phyloP scores from a whole-genome alignment of 306 rosid species.

The Geum urbanum region DNA sequence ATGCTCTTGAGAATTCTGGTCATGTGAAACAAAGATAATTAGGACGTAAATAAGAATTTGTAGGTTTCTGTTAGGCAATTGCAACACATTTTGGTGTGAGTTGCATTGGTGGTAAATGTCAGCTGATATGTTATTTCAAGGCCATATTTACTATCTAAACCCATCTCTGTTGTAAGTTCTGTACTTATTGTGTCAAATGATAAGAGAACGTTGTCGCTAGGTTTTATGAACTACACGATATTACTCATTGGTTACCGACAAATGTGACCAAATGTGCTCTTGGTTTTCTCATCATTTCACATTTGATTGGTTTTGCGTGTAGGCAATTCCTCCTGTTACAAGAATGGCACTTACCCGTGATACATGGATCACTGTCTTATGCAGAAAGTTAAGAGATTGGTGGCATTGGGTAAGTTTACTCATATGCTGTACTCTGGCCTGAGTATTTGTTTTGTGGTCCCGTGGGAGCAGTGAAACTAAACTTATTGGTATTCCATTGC shows the following conservation, averaged over 20 bases:
- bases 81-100: not conserved
- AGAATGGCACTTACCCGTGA: constrained; percentile 97
- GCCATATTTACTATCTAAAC: not conserved
- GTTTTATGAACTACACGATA: not conserved
- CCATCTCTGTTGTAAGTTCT: not conserved
- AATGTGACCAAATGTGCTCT: not conserved
- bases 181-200: not conserved
- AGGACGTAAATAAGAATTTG: not conserved
- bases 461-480: no score
- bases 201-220: not conserved
- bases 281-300: not conserved
- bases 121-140: not conserved
- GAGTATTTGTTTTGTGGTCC: constrained; percentile 12
- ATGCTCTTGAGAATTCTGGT: not conserved
- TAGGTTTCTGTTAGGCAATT: not conserved
- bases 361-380: constrained; percentile 92
- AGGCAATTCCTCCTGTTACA: constrained; percentile 97
- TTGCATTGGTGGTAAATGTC: not conserved
- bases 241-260: not conserved
- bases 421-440: constrained; percentile 15
- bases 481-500: no score
- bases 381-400: constrained; percentile 99
- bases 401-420: constrained; percentile 91
- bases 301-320: constrained; percentile 27
- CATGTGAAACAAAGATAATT: no score